Evolutionary conservation across 495 filamentous ascomycete species (phyloP).

Genomic region (Podospora australis): DNA sequence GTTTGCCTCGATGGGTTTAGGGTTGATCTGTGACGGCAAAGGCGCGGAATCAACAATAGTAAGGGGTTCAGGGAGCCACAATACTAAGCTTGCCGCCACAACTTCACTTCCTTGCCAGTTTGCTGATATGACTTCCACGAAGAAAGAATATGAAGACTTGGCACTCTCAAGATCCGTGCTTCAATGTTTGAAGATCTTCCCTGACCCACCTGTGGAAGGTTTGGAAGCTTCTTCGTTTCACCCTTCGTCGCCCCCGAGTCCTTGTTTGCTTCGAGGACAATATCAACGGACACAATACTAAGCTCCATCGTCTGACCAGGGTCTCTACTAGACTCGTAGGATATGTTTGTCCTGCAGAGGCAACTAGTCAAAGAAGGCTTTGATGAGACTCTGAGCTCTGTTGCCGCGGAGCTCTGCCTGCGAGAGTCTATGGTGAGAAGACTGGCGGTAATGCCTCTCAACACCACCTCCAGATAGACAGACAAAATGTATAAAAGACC

Average conservation of each 20-base stretch:
- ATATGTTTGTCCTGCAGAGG: no score
- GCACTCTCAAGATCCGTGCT: neutral
- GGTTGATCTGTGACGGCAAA: conserved; percentile 1
- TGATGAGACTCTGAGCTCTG: no score
- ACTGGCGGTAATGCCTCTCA: neutral
- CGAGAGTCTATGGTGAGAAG: neutral
- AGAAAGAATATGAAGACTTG: conserved; percentile 3
- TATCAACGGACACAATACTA: conserved; percentile 27
- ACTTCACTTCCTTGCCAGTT: neutral
- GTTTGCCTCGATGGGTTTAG: neutral
- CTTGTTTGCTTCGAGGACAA: conserved; percentile 15
- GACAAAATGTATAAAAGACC: conserved; percentile 20
- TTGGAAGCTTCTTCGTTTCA: neutral
- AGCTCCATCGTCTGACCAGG: neutral
- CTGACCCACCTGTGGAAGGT: neutral
- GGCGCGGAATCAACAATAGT: conserved; percentile 22
- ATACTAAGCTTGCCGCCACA: conserved; percentile 18
- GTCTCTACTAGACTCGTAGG: neutral
- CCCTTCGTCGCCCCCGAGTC: neutral
- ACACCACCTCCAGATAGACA: neutral
- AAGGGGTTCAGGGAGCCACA: conserved; percentile 20
- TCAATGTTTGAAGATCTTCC: neutral
- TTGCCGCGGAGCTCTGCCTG: no score
- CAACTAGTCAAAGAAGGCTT: no score
- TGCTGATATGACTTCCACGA: no score